phyloP scores from a whole-genome alignment of 495 filamentous ascomycete genomes.

The Tuber aestivum region DNA sequence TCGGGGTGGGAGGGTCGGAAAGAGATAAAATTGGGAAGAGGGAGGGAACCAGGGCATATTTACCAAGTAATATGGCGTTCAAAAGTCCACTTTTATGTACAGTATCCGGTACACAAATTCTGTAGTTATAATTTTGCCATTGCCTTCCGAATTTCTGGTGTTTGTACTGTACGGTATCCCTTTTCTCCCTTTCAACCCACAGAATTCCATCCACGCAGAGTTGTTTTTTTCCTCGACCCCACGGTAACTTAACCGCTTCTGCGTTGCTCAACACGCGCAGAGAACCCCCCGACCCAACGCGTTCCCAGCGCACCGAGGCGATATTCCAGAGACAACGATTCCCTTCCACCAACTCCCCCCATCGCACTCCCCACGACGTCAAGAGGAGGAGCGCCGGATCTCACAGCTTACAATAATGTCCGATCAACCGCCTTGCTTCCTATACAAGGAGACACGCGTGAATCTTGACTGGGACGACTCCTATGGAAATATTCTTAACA shows the following conservation, averaged over 20 bases:
- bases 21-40: conserved; percentile 15
- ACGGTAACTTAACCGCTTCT: neutral
- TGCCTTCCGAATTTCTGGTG: neutral
- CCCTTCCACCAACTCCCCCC: neutral
- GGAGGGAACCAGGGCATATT: neutral
- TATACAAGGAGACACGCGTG: conserved; percentile 82
- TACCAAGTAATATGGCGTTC: conserved; percentile 7
- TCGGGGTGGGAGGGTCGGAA: conserved; percentile 33
- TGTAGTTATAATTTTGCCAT: neutral
- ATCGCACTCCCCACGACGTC: neutral
- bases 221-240: no score
- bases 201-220: neutral
- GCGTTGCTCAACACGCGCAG: neutral
- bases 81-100: neutral
- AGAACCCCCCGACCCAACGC: neutral
- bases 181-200: neutral
- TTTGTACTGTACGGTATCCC: no score
- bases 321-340: neutral
- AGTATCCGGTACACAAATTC: neutral
- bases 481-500: conserved; percentile 59
- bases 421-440: conserved; percentile 45
- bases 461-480: conserved; percentile 63
- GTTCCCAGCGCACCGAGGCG: neutral
- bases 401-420: conserved; percentile 17
- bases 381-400: neutral